A percentile compares a stretch with the other conserved stretches of the same genome.
These are phyloP conservation scores for Amphibolis antarctica DNA, from an alignment of 106 monocot genomes.

Conservation along the genomic window DNA sequence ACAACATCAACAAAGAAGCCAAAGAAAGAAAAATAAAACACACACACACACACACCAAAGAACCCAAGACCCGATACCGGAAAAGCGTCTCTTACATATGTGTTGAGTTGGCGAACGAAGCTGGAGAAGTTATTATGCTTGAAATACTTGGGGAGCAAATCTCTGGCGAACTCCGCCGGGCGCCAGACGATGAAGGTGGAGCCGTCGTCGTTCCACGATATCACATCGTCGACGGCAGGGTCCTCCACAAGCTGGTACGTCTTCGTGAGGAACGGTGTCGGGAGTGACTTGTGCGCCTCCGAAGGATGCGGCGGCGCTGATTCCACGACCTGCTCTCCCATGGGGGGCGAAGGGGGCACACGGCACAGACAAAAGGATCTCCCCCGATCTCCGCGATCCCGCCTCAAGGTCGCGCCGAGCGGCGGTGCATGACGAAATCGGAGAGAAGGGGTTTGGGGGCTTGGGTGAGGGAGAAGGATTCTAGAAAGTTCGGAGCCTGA, in stretches of 20 bases:
- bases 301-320: not conserved
- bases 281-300: conserved; percentile 8
- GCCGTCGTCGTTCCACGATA: conserved; percentile 95
- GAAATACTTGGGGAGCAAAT: conserved; percentile 83
- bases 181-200: conserved; percentile 86
- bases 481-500: not conserved
- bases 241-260: conserved; percentile 90
- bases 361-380: no score
- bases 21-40: no score
- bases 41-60: no score
- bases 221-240: conserved; percentile 60
- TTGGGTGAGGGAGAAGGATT: not conserved
- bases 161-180: conserved; percentile 85
- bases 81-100: conserved; percentile 25
- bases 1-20: not conserved
- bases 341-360: no score
- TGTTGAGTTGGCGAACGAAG: conserved; percentile 94
- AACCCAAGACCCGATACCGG: not conserved
- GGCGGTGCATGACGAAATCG: no score
- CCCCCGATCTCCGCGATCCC: no score
- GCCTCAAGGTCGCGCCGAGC: no score
- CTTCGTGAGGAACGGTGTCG: conserved; percentile 70
- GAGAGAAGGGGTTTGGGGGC: not conserved
- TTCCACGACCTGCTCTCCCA: not conserved
- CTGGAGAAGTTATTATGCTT: conserved; percentile 99